Evolutionary conservation across 345 rosid species (phyloP).

Genomic region (Murraya koenigii): DNA sequence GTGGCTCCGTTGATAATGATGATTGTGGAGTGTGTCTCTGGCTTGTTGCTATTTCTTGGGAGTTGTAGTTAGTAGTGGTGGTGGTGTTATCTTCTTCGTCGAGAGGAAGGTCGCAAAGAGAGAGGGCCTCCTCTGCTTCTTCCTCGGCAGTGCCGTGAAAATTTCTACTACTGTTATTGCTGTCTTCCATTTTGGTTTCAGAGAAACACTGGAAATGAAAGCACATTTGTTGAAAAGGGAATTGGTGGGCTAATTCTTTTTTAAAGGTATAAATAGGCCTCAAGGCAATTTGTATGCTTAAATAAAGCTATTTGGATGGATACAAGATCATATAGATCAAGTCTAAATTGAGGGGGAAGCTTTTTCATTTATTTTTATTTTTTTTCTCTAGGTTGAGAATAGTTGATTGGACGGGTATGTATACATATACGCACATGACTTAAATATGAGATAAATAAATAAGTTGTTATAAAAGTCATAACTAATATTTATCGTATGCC

Average conservation of each 20-base stretch:
- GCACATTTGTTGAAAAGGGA: background rate
- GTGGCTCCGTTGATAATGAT: constrained; percentile 30
- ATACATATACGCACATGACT: too few relatives aligned
- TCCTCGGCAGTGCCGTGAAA: constrained; percentile 13
- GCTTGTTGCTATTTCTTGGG: background rate
- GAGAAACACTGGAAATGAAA: background rate
- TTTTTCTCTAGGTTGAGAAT: too few relatives aligned
- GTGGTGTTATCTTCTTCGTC: background rate
- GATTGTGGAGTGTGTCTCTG: constrained; percentile 4
- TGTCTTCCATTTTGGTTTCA: constrained; percentile 14
- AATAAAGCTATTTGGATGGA: background rate
- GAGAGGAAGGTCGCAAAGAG: constrained; percentile 53
- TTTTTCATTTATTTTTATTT: too few relatives aligned
- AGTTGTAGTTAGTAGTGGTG: background rate
- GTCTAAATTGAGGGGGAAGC: too few relatives aligned
- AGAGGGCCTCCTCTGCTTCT: constrained; percentile 40
- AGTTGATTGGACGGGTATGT: too few relatives aligned
- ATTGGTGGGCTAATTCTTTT: background rate
- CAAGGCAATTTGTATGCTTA: background rate
- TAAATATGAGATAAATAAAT: too few relatives aligned
- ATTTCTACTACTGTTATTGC: background rate
- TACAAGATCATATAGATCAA: background rate
- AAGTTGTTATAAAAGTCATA: too few relatives aligned
- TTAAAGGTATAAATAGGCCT: background rate
- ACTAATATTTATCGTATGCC: too few relatives aligned